Conservation (phyloP, 768 basidiomycete genomes). For the Peribolospora baueri region DNA sequence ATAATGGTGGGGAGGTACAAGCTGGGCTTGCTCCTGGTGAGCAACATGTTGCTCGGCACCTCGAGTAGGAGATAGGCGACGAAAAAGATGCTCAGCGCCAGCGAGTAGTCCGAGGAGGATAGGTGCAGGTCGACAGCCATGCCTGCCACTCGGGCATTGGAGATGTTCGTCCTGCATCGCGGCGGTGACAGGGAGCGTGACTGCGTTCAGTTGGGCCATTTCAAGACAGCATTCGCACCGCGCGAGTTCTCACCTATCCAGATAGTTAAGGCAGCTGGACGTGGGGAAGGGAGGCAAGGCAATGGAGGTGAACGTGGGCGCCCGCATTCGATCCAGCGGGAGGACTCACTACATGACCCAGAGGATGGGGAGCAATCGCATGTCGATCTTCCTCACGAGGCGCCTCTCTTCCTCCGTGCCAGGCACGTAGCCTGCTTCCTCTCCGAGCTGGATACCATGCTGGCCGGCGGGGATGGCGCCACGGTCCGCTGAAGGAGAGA, state of each 20-base stretch:
- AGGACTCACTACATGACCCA: slow-evolving; percentile 13
- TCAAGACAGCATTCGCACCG: no score
- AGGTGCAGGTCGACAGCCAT: slow-evolving; percentile 16
- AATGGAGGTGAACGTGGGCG: not conserved
- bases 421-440: slow-evolving; percentile 7
- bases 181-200: no score
- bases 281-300: slow-evolving; percentile 9
- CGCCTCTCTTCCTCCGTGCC: slow-evolving; percentile 15
- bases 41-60: not conserved
- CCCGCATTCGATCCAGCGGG: no score
- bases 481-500: no score
- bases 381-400: slow-evolving; percentile 17
- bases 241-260: slow-evolving; percentile 3
- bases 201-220: no score
- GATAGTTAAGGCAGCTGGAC: slow-evolving; percentile 13
- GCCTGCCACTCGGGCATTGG: slow-evolving; percentile 14
- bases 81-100: slow-evolving; percentile 20
- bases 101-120: slow-evolving; percentile 17
- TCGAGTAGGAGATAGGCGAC: slow-evolving; percentile 13
- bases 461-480: no score
- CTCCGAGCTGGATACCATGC: no score
- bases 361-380: slow-evolving; percentile 14
- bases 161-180: slow-evolving; percentile 1
- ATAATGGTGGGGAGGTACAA: not conserved
- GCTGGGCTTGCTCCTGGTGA: not conserved